phyloP scores from a whole-genome alignment of 768 basidiomycete genomes.

The Psilocybe azurescens region DNA sequence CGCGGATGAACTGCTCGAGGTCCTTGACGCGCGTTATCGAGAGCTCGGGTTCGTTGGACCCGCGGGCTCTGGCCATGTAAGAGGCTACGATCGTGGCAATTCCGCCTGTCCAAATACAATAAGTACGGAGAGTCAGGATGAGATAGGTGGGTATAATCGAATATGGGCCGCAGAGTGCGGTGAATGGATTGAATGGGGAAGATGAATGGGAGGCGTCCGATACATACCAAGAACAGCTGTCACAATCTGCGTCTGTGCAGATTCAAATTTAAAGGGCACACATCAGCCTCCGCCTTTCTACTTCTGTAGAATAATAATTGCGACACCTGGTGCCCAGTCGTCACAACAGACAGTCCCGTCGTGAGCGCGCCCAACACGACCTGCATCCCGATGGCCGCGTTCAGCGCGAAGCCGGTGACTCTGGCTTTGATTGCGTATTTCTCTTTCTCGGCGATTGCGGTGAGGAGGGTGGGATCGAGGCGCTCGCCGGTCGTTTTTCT shows the following conservation, averaged over 20 bases:
- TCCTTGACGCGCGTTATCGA: conserved; percentile 61
- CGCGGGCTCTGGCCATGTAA: conserved; percentile 72
- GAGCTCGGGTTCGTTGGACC: conserved; percentile 73
- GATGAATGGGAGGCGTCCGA: too few species aligned
- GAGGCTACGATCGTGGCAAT: conserved; percentile 71
- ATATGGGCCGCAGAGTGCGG: too few species aligned
- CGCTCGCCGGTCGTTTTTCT: conserved; percentile 55
- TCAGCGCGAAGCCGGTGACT: conserved; percentile 40
- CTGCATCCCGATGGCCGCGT: conserved; percentile 64
- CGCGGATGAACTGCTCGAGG: conserved; percentile 71
- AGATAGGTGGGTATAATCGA: too few species aligned
- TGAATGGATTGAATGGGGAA: too few species aligned
- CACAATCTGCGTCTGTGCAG: conserved; percentile 36
- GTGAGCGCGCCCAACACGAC: conserved; percentile 70
- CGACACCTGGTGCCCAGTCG: conserved; percentile 43
- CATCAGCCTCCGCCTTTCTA: too few species aligned
- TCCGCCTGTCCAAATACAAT: conserved; percentile 48
- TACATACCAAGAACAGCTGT: conserved; percentile 43
- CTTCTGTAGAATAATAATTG: neutral
- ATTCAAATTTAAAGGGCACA: neutral
- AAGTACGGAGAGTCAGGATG: neutral
- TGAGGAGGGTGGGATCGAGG: conserved; percentile 54
- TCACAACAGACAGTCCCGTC: conserved; percentile 60
- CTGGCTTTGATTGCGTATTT: conserved; percentile 54
- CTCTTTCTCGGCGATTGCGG: conserved; percentile 49